Evolutionary conservation across 2,329 filamentous ascomycete genomes (phyloP), one percentile per base, ranked within the genome.

Genomic region (Cladobotryum mycophilum): DNA sequence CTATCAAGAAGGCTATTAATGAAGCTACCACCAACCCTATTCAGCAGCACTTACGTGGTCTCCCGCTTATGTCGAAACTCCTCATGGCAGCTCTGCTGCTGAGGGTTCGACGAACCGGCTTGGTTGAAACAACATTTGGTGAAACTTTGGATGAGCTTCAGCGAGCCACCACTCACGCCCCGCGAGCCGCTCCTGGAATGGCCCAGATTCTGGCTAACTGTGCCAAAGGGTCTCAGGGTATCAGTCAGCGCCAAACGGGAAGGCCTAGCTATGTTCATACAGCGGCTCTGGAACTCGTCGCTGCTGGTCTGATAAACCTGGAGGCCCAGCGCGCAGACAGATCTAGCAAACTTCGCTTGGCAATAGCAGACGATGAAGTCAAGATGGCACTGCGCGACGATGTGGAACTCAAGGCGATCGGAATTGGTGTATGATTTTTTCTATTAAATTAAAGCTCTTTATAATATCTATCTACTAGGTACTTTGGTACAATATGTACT

Each of bases 21-120:
- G 93, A 99, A 71, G 91, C 92, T 5, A 97, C 92, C 1, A 90
- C 88, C 4, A 96, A 89, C 51, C 93, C 93, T 2, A 75, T 96
- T 52, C 92, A 96, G 64, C 89, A 93, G 65, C 90, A 90, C 63
- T 79, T 99, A 35, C 86, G 89, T 45, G 80, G 84, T 15, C 79
- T 97, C 18, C 89, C 93, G 0, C 77, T 96, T 40, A 80, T 85
- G 22, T 84, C 86, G 12, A 96, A 96, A 64, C 75, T 97, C 35
- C 84, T 97, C 58, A 81, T 99, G 47, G 85, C 89, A 2, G 89
- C 90, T 6, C 74, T 99, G 14, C 70, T 96, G 36, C 80, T 88
- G 25, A 81, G 89, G 22, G 84, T 88, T 35, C 82, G 91, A 53
- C 79, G 92, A 48, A 93, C 88, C 1, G 93, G 93, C 4, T 78